Evolutionary conservation across 768 basidiomycete genomes (phyloP).

Genomic region (Leccinum variicolor): DNA sequence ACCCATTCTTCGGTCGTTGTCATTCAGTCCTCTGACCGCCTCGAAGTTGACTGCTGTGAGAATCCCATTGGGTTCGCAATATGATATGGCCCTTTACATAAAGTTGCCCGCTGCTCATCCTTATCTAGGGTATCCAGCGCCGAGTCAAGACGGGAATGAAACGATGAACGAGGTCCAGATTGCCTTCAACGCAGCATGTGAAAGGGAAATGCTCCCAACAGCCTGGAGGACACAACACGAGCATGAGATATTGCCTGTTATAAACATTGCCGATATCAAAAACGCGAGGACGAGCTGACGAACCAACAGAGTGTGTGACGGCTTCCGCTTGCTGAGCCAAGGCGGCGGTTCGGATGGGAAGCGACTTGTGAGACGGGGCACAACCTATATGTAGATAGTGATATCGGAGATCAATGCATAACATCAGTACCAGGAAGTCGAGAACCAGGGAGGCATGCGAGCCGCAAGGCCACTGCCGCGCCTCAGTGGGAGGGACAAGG

Average conservation of each 20-base stretch:
- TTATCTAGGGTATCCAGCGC: conserved; percentile 35
- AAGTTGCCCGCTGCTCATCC: conserved; percentile 24
- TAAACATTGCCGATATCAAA: conserved; percentile 38
- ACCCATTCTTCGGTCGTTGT: not conserved
- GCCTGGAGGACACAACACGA: not conserved
- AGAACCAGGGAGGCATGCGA: not conserved
- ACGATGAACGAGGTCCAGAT: too few relatives aligned
- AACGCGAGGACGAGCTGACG: conserved; percentile 33
- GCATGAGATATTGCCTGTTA: conserved; percentile 30
- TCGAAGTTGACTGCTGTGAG: conserved; percentile 33
- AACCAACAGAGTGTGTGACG: conserved; percentile 29
- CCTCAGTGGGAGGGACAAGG: not conserved
- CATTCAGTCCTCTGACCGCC: not conserved
- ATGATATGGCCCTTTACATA: too few relatives aligned
- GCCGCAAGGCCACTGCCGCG: not conserved
- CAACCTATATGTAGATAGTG: conserved; percentile 2
- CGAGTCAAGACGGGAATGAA: not conserved
- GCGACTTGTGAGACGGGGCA: not conserved
- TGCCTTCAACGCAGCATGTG: conserved; percentile 17
- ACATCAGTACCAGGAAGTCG: not conserved
- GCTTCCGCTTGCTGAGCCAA: conserved; percentile 24
- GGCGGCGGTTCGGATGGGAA: not conserved
- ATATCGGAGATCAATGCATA: not conserved
- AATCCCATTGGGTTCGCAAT: not conserved
- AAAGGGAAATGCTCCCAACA: not conserved